Percentiles rank a stretch among this genome's conserved stretches.
Conservation (phyloP, 805 yeast species). For the Hanseniaspora vineae region DNA sequence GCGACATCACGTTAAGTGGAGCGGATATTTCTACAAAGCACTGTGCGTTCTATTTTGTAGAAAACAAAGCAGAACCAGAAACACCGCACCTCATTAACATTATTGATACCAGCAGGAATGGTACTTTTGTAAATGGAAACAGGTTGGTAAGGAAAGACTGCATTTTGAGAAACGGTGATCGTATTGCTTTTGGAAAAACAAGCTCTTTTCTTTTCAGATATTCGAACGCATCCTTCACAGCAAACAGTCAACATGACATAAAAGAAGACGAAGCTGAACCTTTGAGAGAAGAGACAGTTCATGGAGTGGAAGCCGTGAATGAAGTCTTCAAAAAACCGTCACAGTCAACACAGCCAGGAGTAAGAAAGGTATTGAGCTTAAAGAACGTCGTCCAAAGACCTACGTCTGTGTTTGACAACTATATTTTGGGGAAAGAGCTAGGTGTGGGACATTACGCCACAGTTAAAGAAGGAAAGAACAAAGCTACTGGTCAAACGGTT, state of each 20-base stretch:
- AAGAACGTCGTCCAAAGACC: not conserved
- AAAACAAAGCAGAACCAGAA: conserved; percentile 23
- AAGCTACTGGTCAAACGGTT: conserved; percentile 43
- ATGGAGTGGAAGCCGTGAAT: not conserved
- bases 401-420: conserved; percentile 42
- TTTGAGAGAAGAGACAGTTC: not conserved
- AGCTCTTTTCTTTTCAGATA: conserved; percentile 40
- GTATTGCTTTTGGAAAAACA: conserved; percentile 42
- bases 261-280: too few species aligned
- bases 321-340: not conserved
- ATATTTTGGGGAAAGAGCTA: conserved; percentile 37
- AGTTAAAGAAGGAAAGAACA: conserved; percentile 56
- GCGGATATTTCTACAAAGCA: conserved; percentile 56
- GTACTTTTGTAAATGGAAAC: conserved; percentile 52
- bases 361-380: not conserved
- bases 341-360: not conserved
- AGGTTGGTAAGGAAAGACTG: conserved; percentile 33
- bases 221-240: not conserved
- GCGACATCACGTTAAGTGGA: conserved; percentile 42
- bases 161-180: conserved; percentile 51
- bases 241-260: not conserved
- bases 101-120: conserved; percentile 47
- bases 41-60: conserved; percentile 37
- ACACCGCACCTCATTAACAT: conserved; percentile 30
- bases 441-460: conserved; percentile 76